phyloP scores from a whole-genome alignment of 768 basidiomycete species.

The Lentinula sp. region DNA sequence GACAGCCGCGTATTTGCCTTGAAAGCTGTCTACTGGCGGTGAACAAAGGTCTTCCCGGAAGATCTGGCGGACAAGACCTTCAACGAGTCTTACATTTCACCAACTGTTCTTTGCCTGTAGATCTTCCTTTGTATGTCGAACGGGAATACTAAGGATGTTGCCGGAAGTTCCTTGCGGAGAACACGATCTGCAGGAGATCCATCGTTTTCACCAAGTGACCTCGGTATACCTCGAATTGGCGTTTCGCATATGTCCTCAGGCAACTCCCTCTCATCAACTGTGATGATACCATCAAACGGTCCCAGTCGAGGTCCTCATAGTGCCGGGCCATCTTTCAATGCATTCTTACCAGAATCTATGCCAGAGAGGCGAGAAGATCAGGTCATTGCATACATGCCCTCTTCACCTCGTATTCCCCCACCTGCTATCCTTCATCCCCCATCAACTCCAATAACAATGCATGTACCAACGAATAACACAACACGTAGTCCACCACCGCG shows the following conservation, averaged over 20 bases:
- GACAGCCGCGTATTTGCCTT: not conserved
- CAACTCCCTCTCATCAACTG: not conserved
- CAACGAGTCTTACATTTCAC: not conserved
- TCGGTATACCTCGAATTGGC: not conserved
- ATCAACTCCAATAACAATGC: not conserved
- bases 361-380: not conserved
- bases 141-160: not conserved
- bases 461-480: not conserved
- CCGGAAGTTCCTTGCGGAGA: constrained; percentile 25
- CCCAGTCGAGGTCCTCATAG: not conserved
- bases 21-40: not conserved
- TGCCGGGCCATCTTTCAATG: constrained; percentile 3
- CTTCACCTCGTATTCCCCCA: not conserved
- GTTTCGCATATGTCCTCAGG: not conserved
- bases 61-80: not conserved
- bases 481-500: not conserved
- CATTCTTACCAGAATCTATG: not conserved
- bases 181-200: constrained; percentile 35
- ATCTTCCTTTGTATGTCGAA: not conserved
- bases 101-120: not conserved
- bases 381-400: not conserved
- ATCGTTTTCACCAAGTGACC: constrained; percentile 11
- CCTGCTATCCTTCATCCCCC: not conserved
- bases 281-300: not conserved
- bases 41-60: not conserved